phyloP scores from a whole-genome alignment of 164 flowering plant species.

The Houttuynia cordata region DNA sequence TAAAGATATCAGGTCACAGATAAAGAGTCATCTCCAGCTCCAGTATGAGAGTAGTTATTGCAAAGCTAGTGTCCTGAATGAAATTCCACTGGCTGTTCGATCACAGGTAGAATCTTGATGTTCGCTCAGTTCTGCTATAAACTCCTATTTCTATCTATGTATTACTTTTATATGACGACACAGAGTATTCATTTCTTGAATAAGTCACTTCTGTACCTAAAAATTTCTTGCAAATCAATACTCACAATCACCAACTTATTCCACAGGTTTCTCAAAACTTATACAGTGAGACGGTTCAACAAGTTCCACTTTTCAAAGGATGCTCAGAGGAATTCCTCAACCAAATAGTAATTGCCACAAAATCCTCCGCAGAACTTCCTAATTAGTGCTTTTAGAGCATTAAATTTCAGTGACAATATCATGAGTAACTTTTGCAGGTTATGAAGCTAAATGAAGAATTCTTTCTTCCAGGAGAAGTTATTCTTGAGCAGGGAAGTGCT shows the following conservation, averaged over 20 bases:
- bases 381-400: too few species aligned
- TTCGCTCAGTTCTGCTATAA: too few species aligned
- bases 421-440: slow-evolving; percentile 8
- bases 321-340: slow-evolving; percentile 15
- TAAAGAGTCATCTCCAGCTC: slow-evolving; percentile 12
- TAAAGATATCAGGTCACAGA: slow-evolving; percentile 16
- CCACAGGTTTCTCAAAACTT: slow-evolving; percentile 15
- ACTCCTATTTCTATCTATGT: too few species aligned
- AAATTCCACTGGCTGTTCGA: slow-evolving; percentile 15
- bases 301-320: slow-evolving; percentile 19
- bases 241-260: not conserved
- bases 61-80: slow-evolving; percentile 11
- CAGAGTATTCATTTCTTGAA: too few species aligned
- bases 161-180: too few species aligned
- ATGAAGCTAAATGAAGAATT: slow-evolving; percentile 16
- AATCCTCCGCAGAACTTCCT: not conserved
- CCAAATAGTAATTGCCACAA: slow-evolving; percentile 14
- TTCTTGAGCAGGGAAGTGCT: slow-evolving; percentile 18
- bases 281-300: slow-evolving; percentile 8
- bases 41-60: slow-evolving; percentile 16
- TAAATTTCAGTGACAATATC: not conserved
- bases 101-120: slow-evolving; percentile 8
- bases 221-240: not conserved
- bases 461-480: slow-evolving; percentile 20
- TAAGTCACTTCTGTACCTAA: not conserved